Percentiles rank a stretch among this genome's conserved stretches.
phyloP scores from a whole-genome alignment of 1,284 basidiomycete species.

The Ustilago cynodontis region DNA sequence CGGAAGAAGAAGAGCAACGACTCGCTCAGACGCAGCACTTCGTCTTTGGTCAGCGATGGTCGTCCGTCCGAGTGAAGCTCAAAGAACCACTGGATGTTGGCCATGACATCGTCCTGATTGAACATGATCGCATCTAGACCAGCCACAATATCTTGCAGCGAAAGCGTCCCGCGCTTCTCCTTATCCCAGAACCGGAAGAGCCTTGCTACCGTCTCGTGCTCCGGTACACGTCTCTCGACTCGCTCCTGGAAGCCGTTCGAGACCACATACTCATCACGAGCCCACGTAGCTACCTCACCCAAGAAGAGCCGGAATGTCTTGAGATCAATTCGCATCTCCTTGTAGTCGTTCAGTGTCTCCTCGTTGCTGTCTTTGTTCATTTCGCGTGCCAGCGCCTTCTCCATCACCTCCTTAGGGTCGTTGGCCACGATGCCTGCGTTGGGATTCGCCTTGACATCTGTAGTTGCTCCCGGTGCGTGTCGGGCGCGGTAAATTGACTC shows the following conservation, averaged over 20 bases:
- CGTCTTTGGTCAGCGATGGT: slow-evolving; percentile 92
- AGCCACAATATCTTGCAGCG: slow-evolving; percentile 80
- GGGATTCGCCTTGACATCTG: slow-evolving; percentile 30
- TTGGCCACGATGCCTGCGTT: slow-evolving; percentile 54
- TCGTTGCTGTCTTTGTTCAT: slow-evolving; percentile 26
- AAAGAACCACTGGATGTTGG: slow-evolving; percentile 99
- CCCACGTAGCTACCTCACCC: slow-evolving; percentile 95
- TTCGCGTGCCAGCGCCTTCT: slow-evolving; percentile 45
- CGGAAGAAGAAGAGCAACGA: slow-evolving; percentile 89
- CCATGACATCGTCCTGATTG: slow-evolving; percentile 82
- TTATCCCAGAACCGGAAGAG: slow-evolving; percentile 66
- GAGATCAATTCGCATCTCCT: slow-evolving; percentile 84
- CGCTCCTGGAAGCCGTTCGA: slow-evolving; percentile 69
- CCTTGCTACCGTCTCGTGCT: slow-evolving; percentile 59
- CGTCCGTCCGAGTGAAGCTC: slow-evolving; percentile 90
- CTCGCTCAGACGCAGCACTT: slow-evolving; percentile 90
- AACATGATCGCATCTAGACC: slow-evolving; percentile 93
- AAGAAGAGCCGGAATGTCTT: slow-evolving; percentile 90
- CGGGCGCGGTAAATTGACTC: slow-evolving; percentile 67
- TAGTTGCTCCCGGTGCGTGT: slow-evolving; percentile 55
- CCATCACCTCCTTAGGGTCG: slow-evolving; percentile 50
- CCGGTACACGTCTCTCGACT: slow-evolving; percentile 66
- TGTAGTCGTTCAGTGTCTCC: slow-evolving; percentile 69
- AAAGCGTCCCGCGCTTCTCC: slow-evolving; percentile 62
- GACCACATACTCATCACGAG: slow-evolving; percentile 91